Conservation (phyloP, 306 rosid genomes). For the Alnus rubra region DNA sequence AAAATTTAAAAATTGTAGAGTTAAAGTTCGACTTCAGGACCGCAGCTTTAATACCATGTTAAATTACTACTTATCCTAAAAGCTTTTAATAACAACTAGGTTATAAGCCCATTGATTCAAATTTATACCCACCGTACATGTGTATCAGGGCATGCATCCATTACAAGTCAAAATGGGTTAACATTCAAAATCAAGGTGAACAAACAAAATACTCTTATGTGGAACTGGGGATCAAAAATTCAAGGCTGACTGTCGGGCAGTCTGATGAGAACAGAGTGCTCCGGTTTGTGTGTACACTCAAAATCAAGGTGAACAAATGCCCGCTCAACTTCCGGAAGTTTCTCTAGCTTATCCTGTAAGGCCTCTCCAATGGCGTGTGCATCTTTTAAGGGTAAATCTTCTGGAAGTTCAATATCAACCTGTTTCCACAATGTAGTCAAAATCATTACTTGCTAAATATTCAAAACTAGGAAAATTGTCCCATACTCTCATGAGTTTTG, state of each 20-base stretch:
- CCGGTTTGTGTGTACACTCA: conserved; percentile 97
- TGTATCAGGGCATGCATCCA: too few relatives aligned
- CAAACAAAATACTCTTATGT: not conserved
- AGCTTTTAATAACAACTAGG: too few relatives aligned
- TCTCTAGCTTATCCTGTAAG: conserved; percentile 56
- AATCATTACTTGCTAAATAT: not conserved
- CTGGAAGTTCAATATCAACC: conserved; percentile 74
- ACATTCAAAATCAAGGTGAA: not conserved
- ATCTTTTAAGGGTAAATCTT: conserved; percentile 57
- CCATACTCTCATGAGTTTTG: too few relatives aligned
- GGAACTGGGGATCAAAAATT: conserved; percentile 3
- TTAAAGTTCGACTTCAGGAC: too few relatives aligned
- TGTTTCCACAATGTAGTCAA: conserved; percentile 17
- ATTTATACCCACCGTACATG: too few relatives aligned
- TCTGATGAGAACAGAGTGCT: conserved; percentile 70
- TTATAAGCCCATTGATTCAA: too few relatives aligned
- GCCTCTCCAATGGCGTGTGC: conserved; percentile 69
- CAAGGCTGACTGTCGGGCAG: conserved; percentile 61
- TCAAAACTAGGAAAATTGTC: not conserved
- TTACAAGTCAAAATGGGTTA: not conserved
- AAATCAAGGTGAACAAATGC: conserved; percentile 94
- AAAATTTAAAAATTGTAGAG: too few relatives aligned
- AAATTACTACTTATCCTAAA: too few relatives aligned
- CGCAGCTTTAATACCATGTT: too few relatives aligned
- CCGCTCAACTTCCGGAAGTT: conserved; percentile 65